Conservation (phyloP, 208 protist species). For the Crithidia mellificae region DNA sequence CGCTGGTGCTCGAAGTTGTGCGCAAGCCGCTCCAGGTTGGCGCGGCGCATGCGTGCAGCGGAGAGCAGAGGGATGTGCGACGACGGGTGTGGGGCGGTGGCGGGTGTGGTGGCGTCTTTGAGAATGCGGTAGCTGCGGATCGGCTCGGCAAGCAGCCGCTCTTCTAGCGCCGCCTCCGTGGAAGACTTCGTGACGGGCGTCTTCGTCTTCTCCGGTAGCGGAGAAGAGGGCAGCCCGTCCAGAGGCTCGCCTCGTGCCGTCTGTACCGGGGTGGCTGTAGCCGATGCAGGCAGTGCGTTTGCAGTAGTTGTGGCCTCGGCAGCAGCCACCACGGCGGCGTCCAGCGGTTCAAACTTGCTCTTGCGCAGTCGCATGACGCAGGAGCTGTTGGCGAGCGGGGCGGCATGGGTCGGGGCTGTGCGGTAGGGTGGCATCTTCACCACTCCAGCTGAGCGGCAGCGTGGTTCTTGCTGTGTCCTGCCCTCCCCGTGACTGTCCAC, state of each 20-base stretch:
- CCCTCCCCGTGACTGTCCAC: no score
- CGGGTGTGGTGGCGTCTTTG: slow-evolving; percentile 23
- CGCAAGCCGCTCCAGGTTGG: slow-evolving; percentile 33
- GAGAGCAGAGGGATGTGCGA: background rate
- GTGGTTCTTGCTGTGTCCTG: background rate
- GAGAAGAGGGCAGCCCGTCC: no score
- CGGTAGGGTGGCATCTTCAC: slow-evolving; percentile 15
- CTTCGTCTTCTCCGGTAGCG: background rate
- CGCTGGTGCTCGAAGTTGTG: slow-evolving; percentile 67
- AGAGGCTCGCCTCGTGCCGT: no score
- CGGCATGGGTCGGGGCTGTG: background rate
- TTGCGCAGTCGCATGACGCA: slow-evolving; percentile 22
- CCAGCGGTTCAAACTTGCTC: slow-evolving; percentile 11
- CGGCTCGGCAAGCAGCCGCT: slow-evolving; percentile 34
- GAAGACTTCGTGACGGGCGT: background rate
- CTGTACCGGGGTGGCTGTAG: no score
- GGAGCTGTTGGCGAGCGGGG: background rate
- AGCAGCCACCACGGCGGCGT: background rate
- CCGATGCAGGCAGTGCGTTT: no score
- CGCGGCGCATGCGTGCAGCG: slow-evolving; percentile 8
- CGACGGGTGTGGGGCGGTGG: background rate
- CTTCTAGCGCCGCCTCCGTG: background rate
- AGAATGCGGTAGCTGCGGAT: slow-evolving; percentile 55
- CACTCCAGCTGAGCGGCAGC: no score
- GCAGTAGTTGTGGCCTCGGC: no score